Base-by-base conservation (phyloP, 164 flowering plant genomes). In the Platanus orientalis region DNA sequence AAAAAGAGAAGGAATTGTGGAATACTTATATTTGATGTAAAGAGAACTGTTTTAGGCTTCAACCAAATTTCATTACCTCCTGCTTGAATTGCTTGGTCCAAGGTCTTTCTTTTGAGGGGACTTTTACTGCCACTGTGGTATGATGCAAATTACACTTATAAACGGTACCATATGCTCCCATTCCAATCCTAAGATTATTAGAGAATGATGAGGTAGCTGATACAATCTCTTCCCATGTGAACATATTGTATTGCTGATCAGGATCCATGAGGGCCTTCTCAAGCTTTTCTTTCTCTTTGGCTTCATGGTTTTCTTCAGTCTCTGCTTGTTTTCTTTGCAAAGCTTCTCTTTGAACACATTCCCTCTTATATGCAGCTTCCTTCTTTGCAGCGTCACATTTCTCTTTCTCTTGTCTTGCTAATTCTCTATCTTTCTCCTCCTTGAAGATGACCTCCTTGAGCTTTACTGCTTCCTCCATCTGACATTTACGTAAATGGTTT, bases 141-240 rank as follows among this genome's bases (percentile, higher is more conserved):
- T 90, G 84, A 67, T 80, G 83, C 60, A 93, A 74, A 60, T 28
- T 81, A 77, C 96, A 80, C 70, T 81, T 90, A 34, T 90, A 93
- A 40, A 93, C 93, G 20, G 79, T 76, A 52, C 98, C 98, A 75
- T 81, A 80, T 10, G 85, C 83, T 20, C 98, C 98, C 75, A 61
- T 75, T 68, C 98, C 98, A 61, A 93, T 75, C 72, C 42, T 80
- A 62, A 75, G 83, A 62, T 80, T 55, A 7, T 88, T 89, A 27
- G 88, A 83, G 68, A 93, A 93, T 6, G 92, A 88, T 14, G 81
- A 85, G 6, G 94, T 86, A 29, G 94, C 89, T 40, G 81, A 71
- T 7, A 63, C 78, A 49, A 93, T 93, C 66, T 93, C 97, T 69
- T 87, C 94, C 96, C 92, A 87, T 0, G 83, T 69, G 67, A 84